These are phyloP conservation scores for Echria macrotheca DNA, from an alignment of 495 filamentous ascomycete genomes.

Conservation along the genomic window DNA sequence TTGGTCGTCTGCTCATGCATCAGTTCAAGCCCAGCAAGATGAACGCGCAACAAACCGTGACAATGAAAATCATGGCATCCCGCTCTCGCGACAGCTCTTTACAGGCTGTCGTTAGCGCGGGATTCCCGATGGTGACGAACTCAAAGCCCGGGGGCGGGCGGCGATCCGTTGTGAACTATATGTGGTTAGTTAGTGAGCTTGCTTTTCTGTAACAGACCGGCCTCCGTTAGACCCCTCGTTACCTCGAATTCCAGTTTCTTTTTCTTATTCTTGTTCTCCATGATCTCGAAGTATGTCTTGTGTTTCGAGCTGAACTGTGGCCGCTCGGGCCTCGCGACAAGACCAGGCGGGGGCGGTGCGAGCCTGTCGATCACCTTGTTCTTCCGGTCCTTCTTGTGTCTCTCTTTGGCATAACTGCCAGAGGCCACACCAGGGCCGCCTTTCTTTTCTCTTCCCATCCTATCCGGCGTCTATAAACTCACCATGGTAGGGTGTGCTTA, in stretches of 20 bases:
- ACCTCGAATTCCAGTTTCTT: conserved; percentile 50
- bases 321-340: conserved; percentile 24
- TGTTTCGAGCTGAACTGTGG: conserved; percentile 42
- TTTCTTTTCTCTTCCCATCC: conserved; percentile 30
- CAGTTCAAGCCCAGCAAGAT: no score
- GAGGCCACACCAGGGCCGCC: conserved; percentile 17
- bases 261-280: conserved; percentile 53
- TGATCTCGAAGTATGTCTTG: conserved; percentile 49
- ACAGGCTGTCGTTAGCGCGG: conserved; percentile 65
- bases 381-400: conserved; percentile 28
- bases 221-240: no score
- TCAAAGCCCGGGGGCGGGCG: conserved; percentile 70
- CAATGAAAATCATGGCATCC: conserved; percentile 65
- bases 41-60: conserved; percentile 63
- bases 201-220: no score
- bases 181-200: conserved; percentile 30
- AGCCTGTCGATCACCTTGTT: conserved; percentile 26
- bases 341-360: conserved; percentile 26
- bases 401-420: conserved; percentile 27
- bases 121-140: conserved; percentile 79
- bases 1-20: no score
- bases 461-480: conserved; percentile 8
- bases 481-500: conserved; percentile 4
- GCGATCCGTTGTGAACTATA: conserved; percentile 38
- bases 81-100: conserved; percentile 72